Percentiles rank a stretch among this genome's conserved stretches.
phyloP scores from a whole-genome alignment of 257 asterid genomes.

The Jacaranda copaia region DNA sequence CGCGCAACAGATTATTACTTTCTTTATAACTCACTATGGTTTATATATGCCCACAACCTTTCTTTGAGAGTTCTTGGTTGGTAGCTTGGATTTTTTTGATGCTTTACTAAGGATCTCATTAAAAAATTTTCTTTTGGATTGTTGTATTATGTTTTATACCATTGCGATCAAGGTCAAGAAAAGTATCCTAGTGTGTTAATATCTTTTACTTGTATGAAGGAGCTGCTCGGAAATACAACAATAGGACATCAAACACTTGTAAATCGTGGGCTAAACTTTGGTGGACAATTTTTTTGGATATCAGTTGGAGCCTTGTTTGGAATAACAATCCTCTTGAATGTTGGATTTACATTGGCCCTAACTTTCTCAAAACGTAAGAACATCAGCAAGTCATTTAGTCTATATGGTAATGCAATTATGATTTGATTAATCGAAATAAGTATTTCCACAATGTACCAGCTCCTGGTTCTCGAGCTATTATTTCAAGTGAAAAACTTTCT shows the following conservation, averaged over 20 bases:
- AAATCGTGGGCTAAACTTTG: conserved; percentile 57
- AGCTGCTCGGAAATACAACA: conserved; percentile 45
- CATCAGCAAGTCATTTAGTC: background rate
- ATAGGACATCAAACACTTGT: conserved; percentile 58
- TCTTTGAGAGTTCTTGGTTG: background rate
- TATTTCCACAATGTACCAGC: conserved; percentile 36
- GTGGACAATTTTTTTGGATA: conserved; percentile 52
- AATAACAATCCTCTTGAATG: conserved; percentile 48
- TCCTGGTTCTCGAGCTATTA: conserved; percentile 41
- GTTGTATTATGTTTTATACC: background rate
- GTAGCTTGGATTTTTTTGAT: background rate
- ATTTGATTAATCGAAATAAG: background rate
- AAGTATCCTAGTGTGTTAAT: background rate
- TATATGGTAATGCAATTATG: background rate
- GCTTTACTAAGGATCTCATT: background rate
- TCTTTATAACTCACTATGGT: too few relatives aligned
- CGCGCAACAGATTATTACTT: too few relatives aligned
- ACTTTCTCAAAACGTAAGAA: conserved; percentile 56
- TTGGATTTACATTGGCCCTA: conserved; percentile 59
- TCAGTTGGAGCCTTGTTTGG: conserved; percentile 61
- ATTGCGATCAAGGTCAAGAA: background rate
- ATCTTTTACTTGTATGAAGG: conserved; percentile 35
- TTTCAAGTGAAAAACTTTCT: conserved; percentile 46
- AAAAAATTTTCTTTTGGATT: background rate
- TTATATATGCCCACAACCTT: too few relatives aligned